Evolutionary conservation across 2,329 filamentous ascomycete genomes (phyloP).

Genomic region (Colletotrichum simmondsii): DNA sequence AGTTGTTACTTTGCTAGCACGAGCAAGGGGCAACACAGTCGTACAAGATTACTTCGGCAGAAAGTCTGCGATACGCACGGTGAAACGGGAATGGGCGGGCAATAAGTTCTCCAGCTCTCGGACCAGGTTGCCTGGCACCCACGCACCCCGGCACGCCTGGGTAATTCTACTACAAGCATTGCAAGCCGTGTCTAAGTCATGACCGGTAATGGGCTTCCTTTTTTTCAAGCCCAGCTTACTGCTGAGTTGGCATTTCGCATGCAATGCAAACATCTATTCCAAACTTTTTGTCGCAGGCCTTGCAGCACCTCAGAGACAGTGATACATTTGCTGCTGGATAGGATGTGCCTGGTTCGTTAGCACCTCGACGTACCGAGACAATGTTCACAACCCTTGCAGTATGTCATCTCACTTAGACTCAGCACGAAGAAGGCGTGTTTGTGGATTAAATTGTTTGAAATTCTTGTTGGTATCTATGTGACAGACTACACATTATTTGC

Average conservation of each 20-base stretch:
- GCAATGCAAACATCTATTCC: background rate
- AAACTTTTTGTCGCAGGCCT: background rate
- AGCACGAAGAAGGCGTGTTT: background rate
- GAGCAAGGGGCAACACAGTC: too few relatives aligned
- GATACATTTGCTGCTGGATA: background rate
- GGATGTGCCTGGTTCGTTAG: background rate
- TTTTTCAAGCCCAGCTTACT: background rate
- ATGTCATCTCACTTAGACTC: background rate
- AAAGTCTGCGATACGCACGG: too few relatives aligned
- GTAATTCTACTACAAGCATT: background rate
- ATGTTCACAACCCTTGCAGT: too few relatives aligned
- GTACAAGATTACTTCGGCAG: too few relatives aligned
- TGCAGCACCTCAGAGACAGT: background rate
- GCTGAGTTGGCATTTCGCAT: background rate
- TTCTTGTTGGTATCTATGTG: conserved; percentile 10
- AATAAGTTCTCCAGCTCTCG: too few relatives aligned
- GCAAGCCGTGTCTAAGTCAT: background rate
- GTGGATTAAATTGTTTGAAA: background rate
- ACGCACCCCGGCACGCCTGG: too few relatives aligned
- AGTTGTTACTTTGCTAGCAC: too few relatives aligned
- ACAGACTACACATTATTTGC: conserved; percentile 26
- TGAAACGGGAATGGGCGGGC: too few relatives aligned
- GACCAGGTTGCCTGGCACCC: too few relatives aligned
- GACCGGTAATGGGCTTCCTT: background rate
- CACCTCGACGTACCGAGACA: background rate